A percentile compares a stretch with the other conserved stretches of the same genome.
phyloP scores from a whole-genome alignment of 495 filamentous ascomycete genomes.

The Cudoniella acicularis region DNA sequence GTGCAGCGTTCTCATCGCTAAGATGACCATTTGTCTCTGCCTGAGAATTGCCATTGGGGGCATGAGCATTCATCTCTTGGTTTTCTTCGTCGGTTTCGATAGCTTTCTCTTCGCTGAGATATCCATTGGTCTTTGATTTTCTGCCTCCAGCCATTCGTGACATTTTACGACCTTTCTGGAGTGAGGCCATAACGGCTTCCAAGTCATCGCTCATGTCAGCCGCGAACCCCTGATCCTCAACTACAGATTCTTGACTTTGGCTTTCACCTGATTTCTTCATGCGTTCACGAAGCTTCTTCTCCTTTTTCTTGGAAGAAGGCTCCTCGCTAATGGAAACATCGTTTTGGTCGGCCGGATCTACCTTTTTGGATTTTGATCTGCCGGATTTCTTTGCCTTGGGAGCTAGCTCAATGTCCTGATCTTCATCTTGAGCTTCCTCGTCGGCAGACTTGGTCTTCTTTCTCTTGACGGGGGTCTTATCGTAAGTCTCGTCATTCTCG shows the following conservation, averaged over 20 bases:
- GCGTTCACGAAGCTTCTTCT: conserved; percentile 10
- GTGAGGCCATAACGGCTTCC: not conserved
- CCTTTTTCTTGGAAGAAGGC: not conserved
- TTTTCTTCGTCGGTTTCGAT: too few relatives aligned
- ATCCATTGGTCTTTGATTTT: not conserved
- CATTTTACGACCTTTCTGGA: not conserved
- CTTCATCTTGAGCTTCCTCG: not conserved
- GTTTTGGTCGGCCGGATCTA: conserved; percentile 4
- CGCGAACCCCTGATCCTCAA: not conserved
- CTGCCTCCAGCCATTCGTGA: not conserved
- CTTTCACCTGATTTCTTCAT: conserved; percentile 14
- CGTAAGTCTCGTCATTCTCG: not conserved
- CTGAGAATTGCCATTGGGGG: too few relatives aligned
- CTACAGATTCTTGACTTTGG: conserved; percentile 21
- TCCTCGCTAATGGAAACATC: not conserved
- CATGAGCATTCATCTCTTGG: too few relatives aligned
- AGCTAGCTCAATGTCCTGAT: not conserved
- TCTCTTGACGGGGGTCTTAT: not conserved
- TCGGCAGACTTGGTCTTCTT: not conserved
- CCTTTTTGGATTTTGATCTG: not conserved
- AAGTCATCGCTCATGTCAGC: conserved; percentile 16
- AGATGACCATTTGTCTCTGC: too few relatives aligned
- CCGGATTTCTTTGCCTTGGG: not conserved
- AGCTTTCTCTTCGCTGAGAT: not conserved
- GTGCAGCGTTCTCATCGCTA: too few relatives aligned